phyloP scores from a whole-genome alignment of 306 rosid genomes.

The Quercus cerris region DNA sequence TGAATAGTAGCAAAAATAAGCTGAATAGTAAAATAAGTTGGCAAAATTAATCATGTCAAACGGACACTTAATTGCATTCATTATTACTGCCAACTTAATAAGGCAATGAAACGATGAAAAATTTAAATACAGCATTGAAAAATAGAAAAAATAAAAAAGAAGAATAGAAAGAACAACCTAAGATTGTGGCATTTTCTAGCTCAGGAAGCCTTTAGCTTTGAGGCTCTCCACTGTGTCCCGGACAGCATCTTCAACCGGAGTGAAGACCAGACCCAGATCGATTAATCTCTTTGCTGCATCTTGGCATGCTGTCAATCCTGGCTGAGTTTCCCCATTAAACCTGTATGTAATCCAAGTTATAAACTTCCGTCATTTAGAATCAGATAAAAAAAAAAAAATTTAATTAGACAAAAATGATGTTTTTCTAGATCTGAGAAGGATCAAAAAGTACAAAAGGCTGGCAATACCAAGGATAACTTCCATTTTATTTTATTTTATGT shows the following conservation, averaged over 20 bases:
- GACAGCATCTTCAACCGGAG: slow-evolving; percentile 69
- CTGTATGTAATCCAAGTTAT: slow-evolving; percentile 38
- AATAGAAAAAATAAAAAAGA: neutral
- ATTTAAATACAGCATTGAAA: neutral
- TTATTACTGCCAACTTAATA: slow-evolving; percentile 27
- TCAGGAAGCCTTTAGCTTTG: slow-evolving; percentile 56
- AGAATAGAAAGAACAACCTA: neutral
- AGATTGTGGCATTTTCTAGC: slow-evolving; percentile 3
- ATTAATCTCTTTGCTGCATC: slow-evolving; percentile 74
- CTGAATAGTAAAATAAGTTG: no score
- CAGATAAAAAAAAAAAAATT: neutral
- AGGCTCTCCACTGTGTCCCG: slow-evolving; percentile 69
- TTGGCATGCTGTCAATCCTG: slow-evolving; percentile 53
- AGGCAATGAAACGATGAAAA: slow-evolving; percentile 2
- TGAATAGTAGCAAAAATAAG: no score
- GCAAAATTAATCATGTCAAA: no score
- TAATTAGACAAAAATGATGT: neutral
- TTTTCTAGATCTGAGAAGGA: slow-evolving; percentile 4
- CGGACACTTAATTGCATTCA: slow-evolving; percentile 11
- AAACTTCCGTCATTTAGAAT: neutral
- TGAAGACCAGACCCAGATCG: slow-evolving; percentile 65
- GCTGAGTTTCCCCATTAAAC: slow-evolving; percentile 72
- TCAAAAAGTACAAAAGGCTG: slow-evolving; percentile 20
- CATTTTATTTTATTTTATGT: slow-evolving; percentile 24
- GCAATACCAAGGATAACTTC: slow-evolving; percentile 16